Evolutionary conservation across 2,329 filamentous ascomycete species (phyloP), one percentile per base, ranked within the genome.

Genomic region (Didymella arachidicola): DNA sequence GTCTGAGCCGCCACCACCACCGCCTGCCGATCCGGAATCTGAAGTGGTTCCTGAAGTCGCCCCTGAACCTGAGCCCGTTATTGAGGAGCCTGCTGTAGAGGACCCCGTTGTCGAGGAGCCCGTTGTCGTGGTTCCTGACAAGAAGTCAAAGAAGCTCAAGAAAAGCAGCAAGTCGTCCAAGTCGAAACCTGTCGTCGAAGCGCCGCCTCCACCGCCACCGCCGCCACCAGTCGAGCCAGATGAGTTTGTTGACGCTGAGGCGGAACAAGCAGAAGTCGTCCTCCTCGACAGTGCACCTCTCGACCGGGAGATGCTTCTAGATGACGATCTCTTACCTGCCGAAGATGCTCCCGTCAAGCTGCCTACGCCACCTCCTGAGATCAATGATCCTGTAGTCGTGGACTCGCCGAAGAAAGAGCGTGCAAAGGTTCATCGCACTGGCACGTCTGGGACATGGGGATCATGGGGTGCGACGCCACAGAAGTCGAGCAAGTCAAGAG

Each of bases 391-490:
- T 29, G 74, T 76, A 45, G 41, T 53, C 12, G 72, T 85, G 16
- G 86, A 88, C 49, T 79, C 83, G 12, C 67, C 68, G 60, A 86
- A 87, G 78, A 96, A 90, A 73, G 91, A 96, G 63, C 89, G 92
- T 14, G 80, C 89, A 27, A 92, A 89, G 71, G 86, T 93, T 63
- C 90, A 87, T 66, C 90, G 91, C 57, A 88, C 90, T 36, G 83
- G 85, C 58, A 83, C 83, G 34, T 78, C 78, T n/a, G 82, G 75
- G 22, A 94, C 89, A 29, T 95, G 92, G 92, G 89, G 88, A 34
- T 87, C 87, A 74, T 94, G 90, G 90, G 86, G 85, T 18, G 83
- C 87, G 16, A 80, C 84, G 46, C 65, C 76, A 30, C 73, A 43
- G 25, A 43, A 43, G 22, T 43, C 78, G 38, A 77, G 78, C 34